Evolutionary conservation across 495 filamentous ascomycete species (phyloP).

Genomic region (Lasiosphaeria ovina): DNA sequence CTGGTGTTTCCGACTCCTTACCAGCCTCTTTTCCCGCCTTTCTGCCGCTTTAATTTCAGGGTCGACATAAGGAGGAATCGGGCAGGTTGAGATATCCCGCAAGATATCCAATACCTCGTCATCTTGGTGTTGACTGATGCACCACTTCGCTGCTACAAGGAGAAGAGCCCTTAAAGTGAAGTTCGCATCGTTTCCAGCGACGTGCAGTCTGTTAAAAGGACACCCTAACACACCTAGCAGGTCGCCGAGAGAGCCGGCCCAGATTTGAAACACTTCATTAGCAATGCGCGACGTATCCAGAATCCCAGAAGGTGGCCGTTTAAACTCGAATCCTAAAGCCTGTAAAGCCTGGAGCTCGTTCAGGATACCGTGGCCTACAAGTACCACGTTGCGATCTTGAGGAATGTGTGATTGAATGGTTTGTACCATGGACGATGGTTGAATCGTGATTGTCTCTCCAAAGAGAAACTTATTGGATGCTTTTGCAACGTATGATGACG

Average conservation of each 20-base stretch:
- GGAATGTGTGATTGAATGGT: slow-evolving; percentile 11
- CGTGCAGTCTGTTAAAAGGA: slow-evolving; percentile 8
- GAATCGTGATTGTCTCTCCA: slow-evolving; percentile 9
- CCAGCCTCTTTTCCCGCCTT: background rate
- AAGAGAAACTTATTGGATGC: slow-evolving; percentile 13
- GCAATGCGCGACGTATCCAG: slow-evolving; percentile 9
- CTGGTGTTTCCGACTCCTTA: slow-evolving; percentile 5
- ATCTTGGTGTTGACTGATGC: slow-evolving; percentile 9
- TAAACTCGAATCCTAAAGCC: background rate
- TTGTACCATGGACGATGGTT: slow-evolving; percentile 14
- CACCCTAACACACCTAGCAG: slow-evolving; percentile 3
- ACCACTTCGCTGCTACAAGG: slow-evolving; percentile 11
- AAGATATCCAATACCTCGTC: slow-evolving; percentile 11
- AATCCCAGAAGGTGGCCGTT: slow-evolving; percentile 12
- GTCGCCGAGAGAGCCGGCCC: background rate
- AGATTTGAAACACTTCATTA: slow-evolving; percentile 11
- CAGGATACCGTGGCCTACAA: too few relatives aligned
- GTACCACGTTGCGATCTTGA: too few relatives aligned
- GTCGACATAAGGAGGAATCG: slow-evolving; percentile 8
- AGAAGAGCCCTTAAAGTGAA: slow-evolving; percentile 10
- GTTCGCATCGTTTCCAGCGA: slow-evolving; percentile 12
- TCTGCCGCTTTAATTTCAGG: slow-evolving; percentile 11
- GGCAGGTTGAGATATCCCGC: slow-evolving; percentile 5
- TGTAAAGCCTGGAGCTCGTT: too few relatives aligned
- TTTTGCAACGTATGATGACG: slow-evolving; percentile 11